Percentiles rank a stretch among this genome's conserved stretches.
phyloP scores from a whole-genome alignment of 2,329 filamentous ascomycete genomes.

The Exophiala sp. region DNA sequence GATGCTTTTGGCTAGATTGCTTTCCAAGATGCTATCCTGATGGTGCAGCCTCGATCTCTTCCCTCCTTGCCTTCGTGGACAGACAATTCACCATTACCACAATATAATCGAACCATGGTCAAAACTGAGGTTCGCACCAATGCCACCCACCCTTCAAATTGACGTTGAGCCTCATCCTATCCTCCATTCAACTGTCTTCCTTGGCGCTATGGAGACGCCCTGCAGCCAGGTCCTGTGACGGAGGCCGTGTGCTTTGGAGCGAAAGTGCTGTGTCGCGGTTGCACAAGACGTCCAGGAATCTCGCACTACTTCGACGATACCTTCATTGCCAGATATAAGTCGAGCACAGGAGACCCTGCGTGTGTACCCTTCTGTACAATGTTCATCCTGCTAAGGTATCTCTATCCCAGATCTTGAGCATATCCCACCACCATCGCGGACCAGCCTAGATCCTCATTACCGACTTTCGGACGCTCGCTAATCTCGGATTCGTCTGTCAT shows the following conservation, averaged over 20 bases:
- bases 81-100: neutral
- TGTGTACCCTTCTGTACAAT: neutral
- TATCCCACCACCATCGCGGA: neutral
- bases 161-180: neutral
- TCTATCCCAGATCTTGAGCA: neutral
- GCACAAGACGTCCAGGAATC: neutral
- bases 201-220: neutral
- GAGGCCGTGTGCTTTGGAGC: neutral
- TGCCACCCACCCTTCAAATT: neutral
- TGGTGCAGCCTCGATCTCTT: neutral
- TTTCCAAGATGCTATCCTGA: no score
- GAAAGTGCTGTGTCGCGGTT: neutral
- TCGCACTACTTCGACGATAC: neutral
- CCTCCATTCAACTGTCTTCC: neutral
- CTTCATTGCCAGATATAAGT: neutral
- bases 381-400: neutral
- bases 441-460: neutral
- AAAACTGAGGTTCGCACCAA: no score
- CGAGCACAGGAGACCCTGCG: neutral
- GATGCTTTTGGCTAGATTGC: no score
- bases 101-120: no score
- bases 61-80: neutral
- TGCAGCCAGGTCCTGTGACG: neutral
- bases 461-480: slow-evolving; percentile 4
- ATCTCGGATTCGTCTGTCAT: slow-evolving; percentile 5